Conservation (phyloP, 768 basidiomycete species). For the Cystobasidium tubakii region DNA sequence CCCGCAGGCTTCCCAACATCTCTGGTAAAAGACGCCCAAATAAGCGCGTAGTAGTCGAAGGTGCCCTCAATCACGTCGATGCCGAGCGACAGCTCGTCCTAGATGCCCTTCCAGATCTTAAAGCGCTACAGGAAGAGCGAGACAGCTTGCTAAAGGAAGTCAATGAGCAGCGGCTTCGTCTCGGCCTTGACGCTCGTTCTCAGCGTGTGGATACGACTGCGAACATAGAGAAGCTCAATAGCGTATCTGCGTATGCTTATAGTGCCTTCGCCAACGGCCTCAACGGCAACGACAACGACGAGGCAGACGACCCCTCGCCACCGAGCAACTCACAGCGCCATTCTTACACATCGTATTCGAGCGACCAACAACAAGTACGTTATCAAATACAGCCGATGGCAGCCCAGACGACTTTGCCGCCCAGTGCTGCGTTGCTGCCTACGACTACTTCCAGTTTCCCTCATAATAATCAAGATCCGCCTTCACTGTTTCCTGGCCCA, state of each 20-base stretch:
- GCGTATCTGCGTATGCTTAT: neutral
- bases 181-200: neutral
- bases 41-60: neutral
- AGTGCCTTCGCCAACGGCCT: slow-evolving; percentile 12
- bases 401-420: too few species aligned
- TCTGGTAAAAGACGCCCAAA: slow-evolving; percentile 1
- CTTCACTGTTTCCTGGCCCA: too few species aligned
- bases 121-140: neutral
- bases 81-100: neutral
- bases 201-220: neutral
- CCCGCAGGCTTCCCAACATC: slow-evolving; percentile 21
- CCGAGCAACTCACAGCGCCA: neutral
- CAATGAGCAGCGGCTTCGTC: slow-evolving; percentile 1
- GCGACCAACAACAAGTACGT: neutral
- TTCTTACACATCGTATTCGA: neutral
- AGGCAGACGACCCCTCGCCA: neutral
- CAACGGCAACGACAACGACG: neutral
- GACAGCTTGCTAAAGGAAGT: slow-evolving; percentile 14
- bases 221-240: neutral
- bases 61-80: neutral
- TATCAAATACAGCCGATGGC: neutral
- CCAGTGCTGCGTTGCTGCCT: too few species aligned
- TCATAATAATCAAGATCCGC: too few species aligned
- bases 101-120: slow-evolving; percentile 11
- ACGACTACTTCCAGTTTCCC: too few species aligned